phyloP scores from a whole-genome alignment of 257 asterid species.

The Gentiana straminea region DNA sequence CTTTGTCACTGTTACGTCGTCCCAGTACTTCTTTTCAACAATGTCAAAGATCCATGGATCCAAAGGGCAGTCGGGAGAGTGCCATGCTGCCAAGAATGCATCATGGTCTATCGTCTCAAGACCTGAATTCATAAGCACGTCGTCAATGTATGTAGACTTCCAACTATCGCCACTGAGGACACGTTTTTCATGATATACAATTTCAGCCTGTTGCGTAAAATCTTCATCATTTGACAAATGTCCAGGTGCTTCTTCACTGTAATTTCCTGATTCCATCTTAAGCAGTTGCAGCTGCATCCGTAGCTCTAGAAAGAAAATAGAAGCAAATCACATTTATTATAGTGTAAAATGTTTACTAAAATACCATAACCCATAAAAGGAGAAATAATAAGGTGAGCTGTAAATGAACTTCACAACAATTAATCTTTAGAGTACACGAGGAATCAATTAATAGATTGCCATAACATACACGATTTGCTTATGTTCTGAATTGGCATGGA shows the following conservation, averaged over 20 bases:
- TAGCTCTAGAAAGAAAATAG: constrained; percentile 34
- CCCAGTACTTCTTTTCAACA: constrained; percentile 47
- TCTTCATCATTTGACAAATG: constrained; percentile 33
- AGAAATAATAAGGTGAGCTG: neutral
- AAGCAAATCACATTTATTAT: neutral
- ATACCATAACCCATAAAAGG: no score
- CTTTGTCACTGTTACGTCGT: constrained; percentile 21
- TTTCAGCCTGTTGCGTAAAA: constrained; percentile 17
- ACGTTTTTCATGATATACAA: constrained; percentile 21
- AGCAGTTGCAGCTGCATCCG: constrained; percentile 82
- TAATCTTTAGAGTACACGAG: no score
- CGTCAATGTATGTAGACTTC: constrained; percentile 43
- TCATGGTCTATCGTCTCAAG: constrained; percentile 36
- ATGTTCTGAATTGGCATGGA: no score
- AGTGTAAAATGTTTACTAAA: neutral
- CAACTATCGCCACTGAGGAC: constrained; percentile 31
- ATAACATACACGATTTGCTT: no score
- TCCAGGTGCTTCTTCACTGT: constrained; percentile 20
- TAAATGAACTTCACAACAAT: neutral
- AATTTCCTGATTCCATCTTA: constrained; percentile 60
- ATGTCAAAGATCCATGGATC: constrained; percentile 45
- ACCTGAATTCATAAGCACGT: constrained; percentile 47
- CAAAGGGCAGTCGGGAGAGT: constrained; percentile 48
- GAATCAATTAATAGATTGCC: no score
- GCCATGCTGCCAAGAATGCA: constrained; percentile 32